Percentiles rank a stretch among this genome's conserved stretches.
These are phyloP conservation scores for Thraustotheca clavata DNA, from an alignment of 352 stramenopile genomes.

Conservation along the genomic window DNA sequence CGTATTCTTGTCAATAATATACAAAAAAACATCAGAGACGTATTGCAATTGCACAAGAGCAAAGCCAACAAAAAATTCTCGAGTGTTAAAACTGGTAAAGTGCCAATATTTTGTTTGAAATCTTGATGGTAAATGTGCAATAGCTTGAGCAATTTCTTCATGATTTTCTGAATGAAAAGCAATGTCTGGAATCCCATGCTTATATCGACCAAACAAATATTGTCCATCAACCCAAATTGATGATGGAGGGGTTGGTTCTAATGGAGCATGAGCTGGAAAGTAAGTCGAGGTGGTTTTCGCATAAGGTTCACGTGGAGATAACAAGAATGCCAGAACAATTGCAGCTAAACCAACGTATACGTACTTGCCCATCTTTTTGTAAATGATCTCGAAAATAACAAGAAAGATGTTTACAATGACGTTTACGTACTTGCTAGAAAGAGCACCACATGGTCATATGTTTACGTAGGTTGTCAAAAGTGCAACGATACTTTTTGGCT, in stretches of 20 bases:
- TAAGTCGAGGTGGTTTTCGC: slow-evolving; percentile 21
- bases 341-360: neutral
- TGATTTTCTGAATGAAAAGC: slow-evolving; percentile 29
- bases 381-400: no score
- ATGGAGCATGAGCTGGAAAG: slow-evolving; percentile 25
- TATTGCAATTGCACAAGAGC: slow-evolving; percentile 41
- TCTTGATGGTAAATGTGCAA: neutral
- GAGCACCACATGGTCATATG: no score
- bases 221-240: slow-evolving; percentile 2
- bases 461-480: no score
- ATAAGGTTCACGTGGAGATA: neutral
- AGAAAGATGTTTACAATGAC: no score
- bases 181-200: slow-evolving; percentile 22
- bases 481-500: no score
- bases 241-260: slow-evolving; percentile 22
- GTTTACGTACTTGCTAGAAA: no score
- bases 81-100: slow-evolving; percentile 35
- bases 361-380: no score
- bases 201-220: slow-evolving; percentile 34
- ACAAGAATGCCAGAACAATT: neutral
- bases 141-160: slow-evolving; percentile 14
- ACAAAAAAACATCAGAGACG: slow-evolving; percentile 34
- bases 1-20: slow-evolving; percentile 34
- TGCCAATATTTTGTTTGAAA: slow-evolving; percentile 39
- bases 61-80: slow-evolving; percentile 31